Percentiles rank a stretch among this genome's conserved stretches.
Evolutionary conservation across 2,329 filamentous ascomycete genomes (phyloP).

Genomic region (Aspergillus sp.): DNA sequence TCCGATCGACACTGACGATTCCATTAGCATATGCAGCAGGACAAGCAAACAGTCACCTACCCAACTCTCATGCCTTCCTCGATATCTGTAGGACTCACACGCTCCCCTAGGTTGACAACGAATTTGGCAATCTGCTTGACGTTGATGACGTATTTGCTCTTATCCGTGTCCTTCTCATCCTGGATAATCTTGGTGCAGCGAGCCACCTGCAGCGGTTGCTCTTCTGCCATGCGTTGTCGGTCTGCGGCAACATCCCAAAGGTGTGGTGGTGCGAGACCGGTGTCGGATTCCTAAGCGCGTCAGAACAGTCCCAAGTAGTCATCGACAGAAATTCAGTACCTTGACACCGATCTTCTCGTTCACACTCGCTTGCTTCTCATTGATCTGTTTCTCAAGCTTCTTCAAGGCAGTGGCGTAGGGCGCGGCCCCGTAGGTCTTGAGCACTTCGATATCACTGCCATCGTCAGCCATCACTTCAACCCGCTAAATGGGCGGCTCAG

Average conservation of each 20-base stretch:
- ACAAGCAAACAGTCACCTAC: conserved; percentile 29
- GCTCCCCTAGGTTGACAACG: conserved; percentile 92
- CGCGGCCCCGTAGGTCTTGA: conserved; percentile 97
- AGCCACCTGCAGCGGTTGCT: conserved; percentile 94
- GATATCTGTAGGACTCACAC: conserved; percentile 96
- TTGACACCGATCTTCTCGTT: conserved; percentile 87
- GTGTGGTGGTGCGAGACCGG: conserved; percentile 92
- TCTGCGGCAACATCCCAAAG: conserved; percentile 98
- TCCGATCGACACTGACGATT: conserved; percentile 67
- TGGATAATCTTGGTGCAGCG: conserved; percentile 98
- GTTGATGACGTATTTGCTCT: conserved; percentile 99
- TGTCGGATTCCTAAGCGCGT: conserved; percentile 76
- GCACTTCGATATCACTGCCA: conserved; percentile 88
- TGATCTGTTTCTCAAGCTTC: conserved; percentile 98
- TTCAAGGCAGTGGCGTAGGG: conserved; percentile 90
- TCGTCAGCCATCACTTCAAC: conserved; percentile 23
- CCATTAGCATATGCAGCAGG: conserved; percentile 5
- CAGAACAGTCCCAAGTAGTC: conserved; percentile 16
- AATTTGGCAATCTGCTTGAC: conserved; percentile 99
- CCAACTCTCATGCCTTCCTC: conserved; percentile 98
- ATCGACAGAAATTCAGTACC: conserved; percentile 18
- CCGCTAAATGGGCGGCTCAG: neutral
- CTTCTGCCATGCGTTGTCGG: conserved; percentile 95
- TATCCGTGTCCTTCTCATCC: conserved; percentile 89
- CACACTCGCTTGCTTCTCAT: conserved; percentile 95